Percentiles rank a stretch among this genome's conserved stretches.
These are phyloP conservation scores for Coccomyxa subellipsoidea DNA, from an alignment of 163 green algal species.

Conservation along the genomic window DNA sequence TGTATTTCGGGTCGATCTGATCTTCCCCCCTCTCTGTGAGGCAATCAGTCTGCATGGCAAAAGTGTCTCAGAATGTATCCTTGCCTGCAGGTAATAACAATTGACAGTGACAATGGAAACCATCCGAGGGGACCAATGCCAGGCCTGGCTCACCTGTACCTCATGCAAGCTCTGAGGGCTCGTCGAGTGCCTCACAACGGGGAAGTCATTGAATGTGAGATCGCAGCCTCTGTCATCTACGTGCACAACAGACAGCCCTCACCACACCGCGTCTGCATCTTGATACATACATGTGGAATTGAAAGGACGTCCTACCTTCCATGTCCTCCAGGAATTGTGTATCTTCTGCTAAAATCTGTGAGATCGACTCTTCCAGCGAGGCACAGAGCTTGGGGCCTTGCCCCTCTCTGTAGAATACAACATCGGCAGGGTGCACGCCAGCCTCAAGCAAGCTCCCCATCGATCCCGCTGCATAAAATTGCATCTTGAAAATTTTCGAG, in stretches of 20 bases:
- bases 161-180: background rate
- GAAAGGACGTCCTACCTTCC: background rate
- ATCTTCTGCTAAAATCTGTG: background rate
- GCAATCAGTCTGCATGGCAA: background rate
- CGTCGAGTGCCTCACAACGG: no score
- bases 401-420: background rate
- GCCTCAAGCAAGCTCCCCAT: background rate
- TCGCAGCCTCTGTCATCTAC: background rate
- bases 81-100: background rate
- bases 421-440: background rate
- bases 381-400: background rate
- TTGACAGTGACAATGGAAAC: no score
- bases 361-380: background rate
- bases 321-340: background rate
- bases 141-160: background rate
- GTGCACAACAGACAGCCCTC: background rate
- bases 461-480: background rate
- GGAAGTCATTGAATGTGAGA: no score
- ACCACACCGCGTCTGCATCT: background rate
- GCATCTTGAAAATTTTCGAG: no score
- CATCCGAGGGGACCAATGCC: no score
- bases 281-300: background rate
- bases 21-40: background rate
- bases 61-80: background rate
- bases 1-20: background rate